Conservation (phyloP, 1,139 yeast species). For the Blastobotrys persicus region DNA sequence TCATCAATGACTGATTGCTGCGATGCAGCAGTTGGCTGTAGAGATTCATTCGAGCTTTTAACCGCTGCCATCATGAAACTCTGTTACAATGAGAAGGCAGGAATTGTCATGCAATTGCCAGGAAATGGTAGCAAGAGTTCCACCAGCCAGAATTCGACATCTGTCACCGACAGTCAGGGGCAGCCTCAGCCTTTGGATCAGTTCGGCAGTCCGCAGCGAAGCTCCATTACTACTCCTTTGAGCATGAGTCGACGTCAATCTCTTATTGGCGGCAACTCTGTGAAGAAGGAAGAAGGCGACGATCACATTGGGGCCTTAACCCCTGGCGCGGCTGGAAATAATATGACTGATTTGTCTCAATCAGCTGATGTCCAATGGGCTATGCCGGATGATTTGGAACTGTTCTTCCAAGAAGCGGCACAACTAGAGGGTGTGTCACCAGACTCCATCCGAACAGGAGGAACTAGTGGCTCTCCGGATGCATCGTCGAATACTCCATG, state of each 20-base stretch:
- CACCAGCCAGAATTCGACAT: not conserved
- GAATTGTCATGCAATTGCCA: conserved; percentile 19
- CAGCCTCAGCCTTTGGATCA: conserved; percentile 7
- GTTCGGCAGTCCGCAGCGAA: not conserved
- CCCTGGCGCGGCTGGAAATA: not conserved
- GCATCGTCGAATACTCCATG: conserved; percentile 11
- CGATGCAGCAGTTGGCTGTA: conserved; percentile 74
- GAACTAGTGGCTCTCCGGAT: conserved; percentile 17
- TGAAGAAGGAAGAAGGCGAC: conserved; percentile 1
- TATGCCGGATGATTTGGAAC: conserved; percentile 29
- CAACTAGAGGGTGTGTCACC: conserved; percentile 27
- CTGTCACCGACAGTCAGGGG: conserved; percentile 6
- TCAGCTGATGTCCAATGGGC: conserved; percentile 12
- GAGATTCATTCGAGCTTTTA: conserved; percentile 67
- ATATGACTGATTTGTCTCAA: not conserved
- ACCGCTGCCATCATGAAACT: conserved; percentile 69
- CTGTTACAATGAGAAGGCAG: conserved; percentile 44
- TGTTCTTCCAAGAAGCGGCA: conserved; percentile 32
- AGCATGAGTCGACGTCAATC: conserved; percentile 1
- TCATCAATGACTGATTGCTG: conserved; percentile 64
- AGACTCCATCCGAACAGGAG: conserved; percentile 20
- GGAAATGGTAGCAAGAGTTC: not conserved
- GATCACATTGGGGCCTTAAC: not conserved
- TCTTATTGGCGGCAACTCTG: not conserved
- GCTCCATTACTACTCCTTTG: not conserved